Evolutionary conservation across 805 yeast genomes (phyloP), one percentile per base, ranked within the genome.

Genomic region (Kazachstania bromeliacearum): DNA sequence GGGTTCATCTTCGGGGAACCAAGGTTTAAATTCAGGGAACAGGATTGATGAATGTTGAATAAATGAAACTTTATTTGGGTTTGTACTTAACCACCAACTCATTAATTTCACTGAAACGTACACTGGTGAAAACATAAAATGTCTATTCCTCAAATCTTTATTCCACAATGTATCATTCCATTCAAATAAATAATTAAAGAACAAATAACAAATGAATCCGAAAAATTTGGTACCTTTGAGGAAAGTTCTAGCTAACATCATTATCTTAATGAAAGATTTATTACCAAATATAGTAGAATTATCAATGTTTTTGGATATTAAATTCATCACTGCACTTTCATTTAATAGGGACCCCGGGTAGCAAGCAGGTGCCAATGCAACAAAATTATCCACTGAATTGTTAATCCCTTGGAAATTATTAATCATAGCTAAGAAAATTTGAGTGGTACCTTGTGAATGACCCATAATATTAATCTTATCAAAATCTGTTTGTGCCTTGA

Each of bases 371-470:
- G 96, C 82, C 35, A 89, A 59, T 0, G 88, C 83, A 24, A 84
- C 65, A 50, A 85, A 82, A 37, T 72, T 68, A 35, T 77, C 78
- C 7, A 89, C 57, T 43, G 75, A 76, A 2, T 62, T 56, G 31
- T 75, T 74, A 25, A 74, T 47, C 14, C 35, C 38, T 18, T 38
- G 37, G 30, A 24, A 33, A 23, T 45, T 45, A 35, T 64, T 61
- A 18, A 79, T 70, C 21, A 89, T 60, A 33, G 85, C 73, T 47
- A 83, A 61, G 40, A 85, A 80, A 0, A 80, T 68, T 57, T 87
- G 95, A 0, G 96, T 75, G 2, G 96, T 85, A 1, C 97, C 97
- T 59, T 92, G 97, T 12, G 94, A 84, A 55, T 89, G 98, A 2
- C 88, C 87, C 8, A 79, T 68, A 18, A 89, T 57, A 1, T 79